These are phyloP conservation scores for Lachnellula hyalina DNA, from an alignment of 2,329 filamentous ascomycete genomes.

Conservation along the genomic window DNA sequence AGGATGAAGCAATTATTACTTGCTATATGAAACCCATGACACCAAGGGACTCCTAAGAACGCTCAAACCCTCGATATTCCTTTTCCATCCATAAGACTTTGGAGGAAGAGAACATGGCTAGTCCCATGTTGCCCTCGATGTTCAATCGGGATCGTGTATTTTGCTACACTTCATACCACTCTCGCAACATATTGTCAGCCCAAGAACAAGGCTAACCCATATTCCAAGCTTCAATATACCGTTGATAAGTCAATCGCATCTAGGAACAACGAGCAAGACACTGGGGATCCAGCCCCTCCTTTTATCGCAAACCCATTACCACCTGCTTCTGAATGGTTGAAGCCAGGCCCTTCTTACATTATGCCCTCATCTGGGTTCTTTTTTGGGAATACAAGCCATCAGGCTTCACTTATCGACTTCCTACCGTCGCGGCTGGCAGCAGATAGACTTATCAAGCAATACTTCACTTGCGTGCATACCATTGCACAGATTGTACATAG, in stretches of 20 bases:
- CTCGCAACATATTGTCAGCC: no score
- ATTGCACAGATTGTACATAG: constrained; percentile 62
- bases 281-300: constrained; percentile 10
- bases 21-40: no score
- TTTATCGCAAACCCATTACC: constrained; percentile 16
- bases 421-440: constrained; percentile 53
- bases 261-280: constrained; percentile 13
- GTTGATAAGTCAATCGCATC: constrained; percentile 16
- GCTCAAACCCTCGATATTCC: neutral
- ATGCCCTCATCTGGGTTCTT: constrained; percentile 42
- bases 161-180: no score
- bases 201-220: neutral
- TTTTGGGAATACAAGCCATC: constrained; percentile 48
- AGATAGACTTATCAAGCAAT: constrained; percentile 60
- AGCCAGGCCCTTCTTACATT: constrained; percentile 44
- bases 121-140: neutral
- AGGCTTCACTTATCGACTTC: constrained; percentile 51
- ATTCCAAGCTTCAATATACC: constrained; percentile 17
- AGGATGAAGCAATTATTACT: no score
- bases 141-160: neutral
- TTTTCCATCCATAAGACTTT: neutral
- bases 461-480: constrained; percentile 63
- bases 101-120: neutral
- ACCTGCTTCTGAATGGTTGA: constrained; percentile 47
- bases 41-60: no score